phyloP scores from a whole-genome alignment of 345 rosid species.

The Eucalyptus melliodora region DNA sequence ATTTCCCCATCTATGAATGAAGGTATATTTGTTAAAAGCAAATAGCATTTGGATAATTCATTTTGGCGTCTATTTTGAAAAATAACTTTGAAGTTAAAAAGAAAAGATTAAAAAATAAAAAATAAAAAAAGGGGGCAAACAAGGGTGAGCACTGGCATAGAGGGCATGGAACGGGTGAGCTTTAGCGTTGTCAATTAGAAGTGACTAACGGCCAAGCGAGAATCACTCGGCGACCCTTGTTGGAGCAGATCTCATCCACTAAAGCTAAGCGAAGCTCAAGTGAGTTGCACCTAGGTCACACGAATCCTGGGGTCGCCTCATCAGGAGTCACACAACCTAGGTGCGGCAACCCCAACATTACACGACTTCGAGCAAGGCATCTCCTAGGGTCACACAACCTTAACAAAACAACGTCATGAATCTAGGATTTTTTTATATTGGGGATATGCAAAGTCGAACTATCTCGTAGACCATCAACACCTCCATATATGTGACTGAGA shows the following conservation, averaged over 20 bases:
- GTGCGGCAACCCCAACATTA: rapidly evolving
- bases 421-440: background rate
- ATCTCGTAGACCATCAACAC: background rate
- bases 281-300: rapidly evolving
- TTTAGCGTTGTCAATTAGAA: background rate
- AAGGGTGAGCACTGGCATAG: background rate
- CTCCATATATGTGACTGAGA: rapidly evolving
- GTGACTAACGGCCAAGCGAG: background rate
- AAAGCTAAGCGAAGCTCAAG: background rate
- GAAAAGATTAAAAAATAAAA: rapidly evolving
- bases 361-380: rapidly evolving
- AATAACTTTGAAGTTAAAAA: too few species aligned
- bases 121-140: background rate
- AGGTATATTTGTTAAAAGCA: background rate
- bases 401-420: background rate
- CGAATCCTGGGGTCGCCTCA: rapidly evolving
- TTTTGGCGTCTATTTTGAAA: background rate
- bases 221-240: rapidly evolving
- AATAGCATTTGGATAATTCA: background rate
- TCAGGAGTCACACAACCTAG: rapidly evolving
- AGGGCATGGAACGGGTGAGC: background rate
- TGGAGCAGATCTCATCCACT: background rate
- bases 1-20: background rate
- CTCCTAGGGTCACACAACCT: rapidly evolving
- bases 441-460: rapidly evolving